Percentiles rank a stretch among this genome's conserved stretches.
Evolutionary conservation across 768 basidiomycete genomes (phyloP).

Genomic region (Exidia glandulosa): DNA sequence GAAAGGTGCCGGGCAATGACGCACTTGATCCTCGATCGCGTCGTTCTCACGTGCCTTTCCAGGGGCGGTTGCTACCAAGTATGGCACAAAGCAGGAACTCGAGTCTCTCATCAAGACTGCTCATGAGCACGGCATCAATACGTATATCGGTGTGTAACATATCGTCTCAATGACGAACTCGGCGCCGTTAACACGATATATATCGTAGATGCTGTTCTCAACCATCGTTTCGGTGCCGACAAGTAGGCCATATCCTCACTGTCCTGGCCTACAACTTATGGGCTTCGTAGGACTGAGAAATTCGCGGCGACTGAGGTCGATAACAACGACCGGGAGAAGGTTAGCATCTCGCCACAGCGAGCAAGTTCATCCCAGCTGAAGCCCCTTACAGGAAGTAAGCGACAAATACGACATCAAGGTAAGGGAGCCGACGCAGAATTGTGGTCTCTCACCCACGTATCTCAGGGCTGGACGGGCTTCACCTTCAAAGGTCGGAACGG

Average conservation of each 20-base stretch:
- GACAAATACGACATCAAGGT: slow-evolving; percentile 25
- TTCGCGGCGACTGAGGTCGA: slow-evolving; percentile 26
- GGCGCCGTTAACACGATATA: neutral
- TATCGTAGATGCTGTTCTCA: slow-evolving; percentile 28
- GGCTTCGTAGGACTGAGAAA: slow-evolving; percentile 13
- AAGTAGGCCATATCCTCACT: slow-evolving; percentile 4
- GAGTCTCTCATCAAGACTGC: slow-evolving; percentile 21
- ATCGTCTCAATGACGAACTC: neutral
- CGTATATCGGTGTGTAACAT: slow-evolving; percentile 12
- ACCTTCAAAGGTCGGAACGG: slow-evolving; percentile 27
- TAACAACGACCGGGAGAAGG: slow-evolving; percentile 19
- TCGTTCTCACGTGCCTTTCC: too few relatives aligned
- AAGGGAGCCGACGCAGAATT: neutral
- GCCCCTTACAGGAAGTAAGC: slow-evolving; percentile 12
- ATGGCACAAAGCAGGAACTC: slow-evolving; percentile 29
- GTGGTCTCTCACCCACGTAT: neutral
- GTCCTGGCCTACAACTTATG: neutral
- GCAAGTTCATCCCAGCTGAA: too few relatives aligned
- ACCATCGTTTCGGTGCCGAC: slow-evolving; percentile 26
- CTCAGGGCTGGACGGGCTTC: slow-evolving; percentile 18
- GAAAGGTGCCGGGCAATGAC: slow-evolving; percentile 2
- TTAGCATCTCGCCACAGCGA: too few relatives aligned
- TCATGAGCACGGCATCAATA: slow-evolving; percentile 23
- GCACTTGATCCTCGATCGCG: too few relatives aligned
- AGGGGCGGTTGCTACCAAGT: slow-evolving; percentile 20